Conservation (phyloP, 352 stramenopile genomes). For the Pythium pyrilobum region DNA sequence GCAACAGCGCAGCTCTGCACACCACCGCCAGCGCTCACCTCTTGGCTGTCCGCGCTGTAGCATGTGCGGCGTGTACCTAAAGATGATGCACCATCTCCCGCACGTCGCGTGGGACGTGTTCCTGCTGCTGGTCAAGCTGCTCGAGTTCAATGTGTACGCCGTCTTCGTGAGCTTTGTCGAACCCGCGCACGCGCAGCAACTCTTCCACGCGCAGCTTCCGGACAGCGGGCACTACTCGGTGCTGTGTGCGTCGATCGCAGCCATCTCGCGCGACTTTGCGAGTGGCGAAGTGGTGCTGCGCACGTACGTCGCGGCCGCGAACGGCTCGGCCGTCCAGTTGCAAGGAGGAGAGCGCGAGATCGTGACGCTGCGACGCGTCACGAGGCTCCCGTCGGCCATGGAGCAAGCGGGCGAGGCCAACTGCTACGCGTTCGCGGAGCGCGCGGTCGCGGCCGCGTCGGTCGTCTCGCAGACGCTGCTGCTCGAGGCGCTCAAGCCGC, state of each 20-base stretch:
- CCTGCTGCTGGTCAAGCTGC: conserved; percentile 62
- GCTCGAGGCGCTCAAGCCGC: conserved; percentile 58
- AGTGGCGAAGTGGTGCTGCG: conserved; percentile 17
- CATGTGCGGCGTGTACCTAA: conserved; percentile 78
- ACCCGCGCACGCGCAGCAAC: conserved; percentile 34
- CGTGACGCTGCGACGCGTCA: conserved; percentile 52
- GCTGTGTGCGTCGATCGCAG: conserved; percentile 5
- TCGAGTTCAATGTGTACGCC: conserved; percentile 77
- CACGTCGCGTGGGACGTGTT: conserved; percentile 69
- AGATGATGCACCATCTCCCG: conserved; percentile 84
- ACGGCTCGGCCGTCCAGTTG: conserved; percentile 3
- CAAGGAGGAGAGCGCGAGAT: conserved; percentile 16
- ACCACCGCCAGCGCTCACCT: too few relatives aligned
- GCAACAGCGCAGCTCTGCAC: neutral
- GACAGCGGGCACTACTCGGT: conserved; percentile 4
- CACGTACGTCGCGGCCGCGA: conserved; percentile 1
- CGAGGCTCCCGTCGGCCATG: conserved; percentile 32
- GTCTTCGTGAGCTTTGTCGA: conserved; percentile 66
- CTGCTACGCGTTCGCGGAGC: conserved; percentile 55
- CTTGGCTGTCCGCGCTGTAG: conserved; percentile 16
- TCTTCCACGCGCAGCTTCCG: conserved; percentile 31
- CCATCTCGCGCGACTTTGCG: conserved; percentile 7
- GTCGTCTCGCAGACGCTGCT: conserved; percentile 54
- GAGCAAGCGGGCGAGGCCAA: conserved; percentile 49
- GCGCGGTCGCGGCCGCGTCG: conserved; percentile 58